These are phyloP conservation scores for Apiospora kogelbergensis DNA, from an alignment of 2,329 filamentous ascomycete genomes.

Conservation along the genomic window DNA sequence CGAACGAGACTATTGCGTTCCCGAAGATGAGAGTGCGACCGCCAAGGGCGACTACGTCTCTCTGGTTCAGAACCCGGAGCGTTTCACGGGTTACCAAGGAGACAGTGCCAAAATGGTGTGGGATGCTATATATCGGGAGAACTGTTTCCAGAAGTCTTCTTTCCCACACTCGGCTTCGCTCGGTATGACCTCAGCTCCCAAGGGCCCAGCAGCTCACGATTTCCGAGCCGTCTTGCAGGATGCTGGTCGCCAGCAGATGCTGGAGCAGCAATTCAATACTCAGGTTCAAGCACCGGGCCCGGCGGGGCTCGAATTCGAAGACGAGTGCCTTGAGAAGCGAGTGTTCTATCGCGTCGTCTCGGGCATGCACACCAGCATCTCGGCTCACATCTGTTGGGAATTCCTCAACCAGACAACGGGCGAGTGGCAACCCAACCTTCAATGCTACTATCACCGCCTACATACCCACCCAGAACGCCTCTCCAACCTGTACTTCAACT, in stretches of 20 bases:
- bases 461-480: slow-evolving; percentile 85
- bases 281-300: slow-evolving; percentile 53
- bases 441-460: slow-evolving; percentile 86
- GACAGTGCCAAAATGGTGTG: slow-evolving; percentile 85
- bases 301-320: slow-evolving; percentile 73
- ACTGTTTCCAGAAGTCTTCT: slow-evolving; percentile 79
- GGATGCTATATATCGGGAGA: slow-evolving; percentile 96
- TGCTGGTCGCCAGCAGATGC: slow-evolving; percentile 58
- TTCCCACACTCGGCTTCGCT: slow-evolving; percentile 60
- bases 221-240: slow-evolving; percentile 62
- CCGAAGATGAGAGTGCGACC: slow-evolving; percentile 84
- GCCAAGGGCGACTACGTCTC: slow-evolving; percentile 96
- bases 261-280: slow-evolving; percentile 54
- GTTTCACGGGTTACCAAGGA: slow-evolving; percentile 92
- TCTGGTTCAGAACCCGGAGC: slow-evolving; percentile 87
- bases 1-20: slow-evolving; percentile 93
- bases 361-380: slow-evolving; percentile 98
- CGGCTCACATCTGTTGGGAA: slow-evolving; percentile 92
- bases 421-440: slow-evolving; percentile 85
- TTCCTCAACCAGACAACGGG: slow-evolving; percentile 95
- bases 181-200: slow-evolving; percentile 43
- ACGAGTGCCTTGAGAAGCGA: slow-evolving; percentile 96
- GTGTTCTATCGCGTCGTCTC: slow-evolving; percentile 95
- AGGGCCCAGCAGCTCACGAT: slow-evolving; percentile 56
- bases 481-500: slow-evolving; percentile 99